Evolutionary conservation across 2,329 filamentous ascomycete species (phyloP).

Genomic region (Chaetomium sp.): DNA sequence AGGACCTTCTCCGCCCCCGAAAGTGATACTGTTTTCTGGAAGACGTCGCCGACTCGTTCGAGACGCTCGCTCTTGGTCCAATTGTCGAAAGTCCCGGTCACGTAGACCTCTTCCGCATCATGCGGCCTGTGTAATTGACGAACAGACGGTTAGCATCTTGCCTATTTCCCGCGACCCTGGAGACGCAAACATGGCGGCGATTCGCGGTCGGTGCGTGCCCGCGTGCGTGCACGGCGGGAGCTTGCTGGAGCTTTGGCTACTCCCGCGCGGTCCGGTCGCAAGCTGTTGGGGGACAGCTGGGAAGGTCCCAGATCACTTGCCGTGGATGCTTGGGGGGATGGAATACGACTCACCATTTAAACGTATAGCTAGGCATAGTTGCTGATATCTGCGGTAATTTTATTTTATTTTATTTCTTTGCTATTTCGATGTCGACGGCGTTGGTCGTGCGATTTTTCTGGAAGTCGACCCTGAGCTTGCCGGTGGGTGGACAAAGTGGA

Average conservation of each 20-base stretch:
- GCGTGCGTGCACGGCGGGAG: too few species aligned
- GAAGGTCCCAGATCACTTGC: too few species aligned
- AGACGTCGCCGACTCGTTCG: conserved; percentile 64
- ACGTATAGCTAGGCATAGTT: conserved; percentile 60
- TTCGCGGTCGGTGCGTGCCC: neutral
- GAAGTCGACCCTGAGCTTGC: too few species aligned
- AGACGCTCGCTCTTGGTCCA: conserved; percentile 86
- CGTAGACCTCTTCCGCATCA: conserved; percentile 78
- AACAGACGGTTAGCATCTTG: conserved; percentile 14
- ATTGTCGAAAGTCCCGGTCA: conserved; percentile 92
- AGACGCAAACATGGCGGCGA: conserved; percentile 4
- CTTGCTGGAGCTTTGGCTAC: too few species aligned
- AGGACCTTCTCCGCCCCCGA: conserved; percentile 66
- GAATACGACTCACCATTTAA: conserved; percentile 54
- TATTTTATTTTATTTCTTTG: neutral
- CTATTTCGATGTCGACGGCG: neutral
- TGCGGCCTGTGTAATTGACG: conserved; percentile 59
- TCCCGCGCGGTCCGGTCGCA: too few species aligned
- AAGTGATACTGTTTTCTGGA: conserved; percentile 75
- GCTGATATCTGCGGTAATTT: neutral
- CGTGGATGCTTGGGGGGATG: too few species aligned
- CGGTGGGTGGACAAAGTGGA: too few species aligned
- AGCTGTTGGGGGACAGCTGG: too few species aligned
- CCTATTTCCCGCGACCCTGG: conserved; percentile 18
- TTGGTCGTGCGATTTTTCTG: too few species aligned